Evolutionary conservation across 2,329 filamentous ascomycete species (phyloP).

Genomic region (Fusarium albidum): DNA sequence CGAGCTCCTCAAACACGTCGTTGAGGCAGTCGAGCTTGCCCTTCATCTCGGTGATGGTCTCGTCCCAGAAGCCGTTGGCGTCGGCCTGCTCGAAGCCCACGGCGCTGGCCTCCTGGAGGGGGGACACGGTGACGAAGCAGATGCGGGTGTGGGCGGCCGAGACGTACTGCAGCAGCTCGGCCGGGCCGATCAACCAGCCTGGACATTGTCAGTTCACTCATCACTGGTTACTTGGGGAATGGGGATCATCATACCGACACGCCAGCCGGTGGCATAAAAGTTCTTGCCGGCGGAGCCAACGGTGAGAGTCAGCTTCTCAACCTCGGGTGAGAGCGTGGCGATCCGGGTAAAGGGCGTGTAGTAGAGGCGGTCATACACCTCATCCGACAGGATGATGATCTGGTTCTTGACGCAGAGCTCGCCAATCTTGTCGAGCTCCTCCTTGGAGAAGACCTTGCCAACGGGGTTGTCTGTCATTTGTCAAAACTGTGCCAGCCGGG

Average conservation of each 20-base stretch:
- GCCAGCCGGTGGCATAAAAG: slow-evolving; percentile 98
- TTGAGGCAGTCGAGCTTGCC: slow-evolving; percentile 89
- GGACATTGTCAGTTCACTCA: background rate
- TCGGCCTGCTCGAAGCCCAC: slow-evolving; percentile 95
- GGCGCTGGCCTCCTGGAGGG: slow-evolving; percentile 91
- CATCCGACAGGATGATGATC: slow-evolving; percentile 90
- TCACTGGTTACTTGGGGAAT: rapidly evolving
- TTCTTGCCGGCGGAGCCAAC: slow-evolving; percentile 98
- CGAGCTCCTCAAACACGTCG: slow-evolving; percentile 77
- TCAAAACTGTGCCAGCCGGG: slow-evolving; percentile 13
- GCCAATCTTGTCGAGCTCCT: slow-evolving; percentile 85
- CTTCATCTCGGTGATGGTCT: slow-evolving; percentile 86
- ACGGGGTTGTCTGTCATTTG: slow-evolving; percentile 80
- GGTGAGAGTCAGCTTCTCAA: slow-evolving; percentile 87
- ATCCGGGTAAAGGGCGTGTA: slow-evolving; percentile 96
- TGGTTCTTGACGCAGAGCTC: slow-evolving; percentile 91
- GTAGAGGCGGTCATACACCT: slow-evolving; percentile 94
- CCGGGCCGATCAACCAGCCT: slow-evolving; percentile 90
- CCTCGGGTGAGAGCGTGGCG: slow-evolving; percentile 87
- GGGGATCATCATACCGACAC: slow-evolving; percentile 64
- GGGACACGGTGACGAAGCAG: slow-evolving; percentile 93
- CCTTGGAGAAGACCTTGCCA: slow-evolving; percentile 89
- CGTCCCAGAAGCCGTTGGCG: slow-evolving; percentile 84
- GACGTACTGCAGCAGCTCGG: slow-evolving; percentile 89
- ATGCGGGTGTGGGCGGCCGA: slow-evolving; percentile 94